These are phyloP conservation scores for Perkinsus marinus DNA, from an alignment of 169 alveolate species.

Conservation along the genomic window DNA sequence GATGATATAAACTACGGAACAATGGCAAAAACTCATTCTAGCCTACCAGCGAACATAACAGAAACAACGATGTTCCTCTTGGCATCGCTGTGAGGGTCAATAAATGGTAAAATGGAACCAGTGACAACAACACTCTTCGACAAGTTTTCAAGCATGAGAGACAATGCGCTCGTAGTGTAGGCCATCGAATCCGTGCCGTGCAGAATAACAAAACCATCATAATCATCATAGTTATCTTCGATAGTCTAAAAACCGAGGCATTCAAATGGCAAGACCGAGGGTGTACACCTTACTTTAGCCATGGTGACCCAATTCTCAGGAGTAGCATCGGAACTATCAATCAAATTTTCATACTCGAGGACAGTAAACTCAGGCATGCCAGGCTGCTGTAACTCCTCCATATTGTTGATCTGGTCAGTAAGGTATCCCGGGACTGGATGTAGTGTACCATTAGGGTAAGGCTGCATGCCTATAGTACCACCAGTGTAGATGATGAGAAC, in stretches of 20 bases:
- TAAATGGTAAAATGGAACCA: slow-evolving; percentile 54
- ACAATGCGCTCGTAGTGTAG: slow-evolving; percentile 55
- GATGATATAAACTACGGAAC: too few relatives aligned
- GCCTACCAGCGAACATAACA: slow-evolving; percentile 49
- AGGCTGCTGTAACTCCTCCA: slow-evolving; percentile 19
- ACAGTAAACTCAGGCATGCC: slow-evolving; percentile 23
- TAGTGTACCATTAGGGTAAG: slow-evolving; percentile 13
- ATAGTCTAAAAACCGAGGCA: slow-evolving; percentile 8
- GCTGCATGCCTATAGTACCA: slow-evolving; percentile 44
- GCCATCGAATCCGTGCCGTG: slow-evolving; percentile 78
- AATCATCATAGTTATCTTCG: slow-evolving; percentile 38
- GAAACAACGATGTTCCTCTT: slow-evolving; percentile 52
- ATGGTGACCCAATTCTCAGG: slow-evolving; percentile 28
- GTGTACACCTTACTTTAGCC: slow-evolving; percentile 20
- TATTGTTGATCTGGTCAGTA: neutral
- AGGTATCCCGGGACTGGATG: neutral
- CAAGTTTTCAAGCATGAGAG: slow-evolving; percentile 54
- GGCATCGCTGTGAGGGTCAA: slow-evolving; percentile 54
- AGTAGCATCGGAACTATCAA: slow-evolving; percentile 27
- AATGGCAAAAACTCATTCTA: slow-evolving; percentile 4
- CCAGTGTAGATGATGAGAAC: slow-evolving; percentile 41
- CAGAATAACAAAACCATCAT: slow-evolving; percentile 53
- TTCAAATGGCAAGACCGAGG: too few relatives aligned
- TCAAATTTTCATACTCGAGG: slow-evolving; percentile 19
- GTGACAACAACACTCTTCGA: slow-evolving; percentile 57